Base-by-base conservation (phyloP, 148 eudicot genomes). In the Diospyros lotus region DNA sequence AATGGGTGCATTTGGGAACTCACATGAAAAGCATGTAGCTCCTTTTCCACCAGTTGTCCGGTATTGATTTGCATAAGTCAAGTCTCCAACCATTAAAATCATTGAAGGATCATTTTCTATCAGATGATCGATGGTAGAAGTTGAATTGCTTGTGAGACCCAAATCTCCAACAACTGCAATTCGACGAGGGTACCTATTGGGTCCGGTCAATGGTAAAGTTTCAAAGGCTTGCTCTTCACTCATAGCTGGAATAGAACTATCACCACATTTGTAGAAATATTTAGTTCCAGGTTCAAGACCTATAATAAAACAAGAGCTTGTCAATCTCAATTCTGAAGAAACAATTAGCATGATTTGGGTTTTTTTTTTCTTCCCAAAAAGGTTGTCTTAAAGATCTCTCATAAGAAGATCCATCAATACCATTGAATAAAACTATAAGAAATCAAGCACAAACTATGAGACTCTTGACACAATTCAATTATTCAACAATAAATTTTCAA, bases 251-350 rank as follows among this genome's bases (percentile, higher is more conserved):
- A 92, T 58, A 46, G 88, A 81, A 84, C 87, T 90, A 81, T 91
- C 97, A 58, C 98, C 98, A 74, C 98, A 94, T 81, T 80, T 94
- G 89, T 94, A 94, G 59, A 82, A 90, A 64, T 94, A 94, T 60
- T 69, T 88, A 41, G 91, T 83, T 54, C 81, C 89, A 51, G 95
- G 95, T 73, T 91, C 88, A 81, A 94, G 95, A 71, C 93, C 98
- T 94, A 71, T 79, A 45, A 46, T 60, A 48, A 61, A 42, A 55
- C 38, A 52, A 72, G 3, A 58, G 6, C 44, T 17, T 9, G 10
- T 48, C n/a, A 17, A 41, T 6, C 46, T 46, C 66, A 73, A 28
- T 10, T 40, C 59, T 48, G 2, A 14, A 2, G 38, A n/a, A 59
- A 28, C 28, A 28, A 28, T 28, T 28, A 0, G 28, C 28, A 28